Conservation (phyloP, 768 basidiomycete genomes). For the Leucogyrophana mollusca region DNA sequence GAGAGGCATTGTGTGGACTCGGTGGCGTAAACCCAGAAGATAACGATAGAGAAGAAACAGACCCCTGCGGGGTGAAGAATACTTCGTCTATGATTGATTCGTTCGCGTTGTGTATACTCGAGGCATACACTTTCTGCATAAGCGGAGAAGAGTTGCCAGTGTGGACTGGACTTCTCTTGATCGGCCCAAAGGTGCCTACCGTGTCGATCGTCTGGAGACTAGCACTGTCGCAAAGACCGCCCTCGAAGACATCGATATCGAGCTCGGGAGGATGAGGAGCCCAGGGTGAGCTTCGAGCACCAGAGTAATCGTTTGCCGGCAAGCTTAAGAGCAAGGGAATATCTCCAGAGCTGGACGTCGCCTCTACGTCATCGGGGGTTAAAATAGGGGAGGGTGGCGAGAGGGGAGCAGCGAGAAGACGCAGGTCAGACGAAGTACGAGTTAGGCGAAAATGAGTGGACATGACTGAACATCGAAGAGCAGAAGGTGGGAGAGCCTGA, state of each 20-base stretch:
- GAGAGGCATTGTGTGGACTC: no score
- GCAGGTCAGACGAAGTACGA: slow-evolving; percentile 41
- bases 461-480: slow-evolving; percentile 8
- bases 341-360: slow-evolving; percentile 42
- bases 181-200: slow-evolving; percentile 1
- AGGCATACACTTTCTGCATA: no score
- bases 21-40: background rate
- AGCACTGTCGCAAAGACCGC: background rate
- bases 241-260: no score
- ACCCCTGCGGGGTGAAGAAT: background rate
- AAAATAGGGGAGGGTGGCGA: slow-evolving; percentile 47
- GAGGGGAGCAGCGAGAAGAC: slow-evolving; percentile 33
- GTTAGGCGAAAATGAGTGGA: slow-evolving; percentile 26
- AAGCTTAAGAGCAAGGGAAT: slow-evolving; percentile 51
- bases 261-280: background rate
- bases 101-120: background rate
- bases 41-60: slow-evolving; percentile 1
- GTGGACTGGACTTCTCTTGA: background rate
- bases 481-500: background rate
- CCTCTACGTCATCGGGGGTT: slow-evolving; percentile 33
- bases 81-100: slow-evolving; percentile 5
- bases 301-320: slow-evolving; percentile 7
- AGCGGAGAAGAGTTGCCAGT: no score
- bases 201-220: background rate
- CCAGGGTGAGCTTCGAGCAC: slow-evolving; percentile 1